Base-by-base conservation (phyloP, 192 early-diverging fungal species). In the Coemansia sp. region DNA sequence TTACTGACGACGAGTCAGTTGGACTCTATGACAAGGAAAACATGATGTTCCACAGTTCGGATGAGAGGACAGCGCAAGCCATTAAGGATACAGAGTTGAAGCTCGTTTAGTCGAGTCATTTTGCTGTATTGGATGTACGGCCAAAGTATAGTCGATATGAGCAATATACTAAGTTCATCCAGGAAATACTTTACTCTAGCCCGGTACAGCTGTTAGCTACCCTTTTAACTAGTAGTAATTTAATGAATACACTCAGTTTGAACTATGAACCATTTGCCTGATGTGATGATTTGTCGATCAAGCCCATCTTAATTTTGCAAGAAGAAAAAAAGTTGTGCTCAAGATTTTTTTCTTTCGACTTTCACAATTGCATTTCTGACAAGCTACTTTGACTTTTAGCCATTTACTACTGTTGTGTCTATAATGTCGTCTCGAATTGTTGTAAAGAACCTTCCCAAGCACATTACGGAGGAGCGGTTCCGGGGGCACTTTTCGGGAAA, bases 371-470 rank as follows among this genome's bases (percentile, higher is more conserved):
- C 12, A 50, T n/a, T 24, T 18, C 47, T 18, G 2, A 10, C 16
- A 0, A 24, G 5, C 22, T 20, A 18, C 5, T 24, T 24, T 24
- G 24, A 24, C 24, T 24, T 1, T 56, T 10, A 10, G 24, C 40
- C 30, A 20, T 44, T 22, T 37, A 4, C 9, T 18, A 24, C 20
- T 35, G 13, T 44, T 47, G 45, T 38, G n/a, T 11, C n/a, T 22
- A 43, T 7, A 27, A 73, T 73, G 70, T 73, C 75, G 22, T 76
- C 90, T 22, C 91, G 97, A 50, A 86, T 99, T 30, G 92, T 99
- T 70, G 92, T 99, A 65, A 97, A 95, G 73, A 96, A 96, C 84
- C 85, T 99, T n/a, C 97, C 97, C 58, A 95, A 94, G 75, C 85
- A 95, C 71, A 81, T 94, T 34, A 89, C 86, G 13, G 87, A 92